Evolutionary conservation across 306 rosid genomes (phyloP), one percentile per base, ranked within the genome.

Genomic region (Vicia villosa): DNA sequence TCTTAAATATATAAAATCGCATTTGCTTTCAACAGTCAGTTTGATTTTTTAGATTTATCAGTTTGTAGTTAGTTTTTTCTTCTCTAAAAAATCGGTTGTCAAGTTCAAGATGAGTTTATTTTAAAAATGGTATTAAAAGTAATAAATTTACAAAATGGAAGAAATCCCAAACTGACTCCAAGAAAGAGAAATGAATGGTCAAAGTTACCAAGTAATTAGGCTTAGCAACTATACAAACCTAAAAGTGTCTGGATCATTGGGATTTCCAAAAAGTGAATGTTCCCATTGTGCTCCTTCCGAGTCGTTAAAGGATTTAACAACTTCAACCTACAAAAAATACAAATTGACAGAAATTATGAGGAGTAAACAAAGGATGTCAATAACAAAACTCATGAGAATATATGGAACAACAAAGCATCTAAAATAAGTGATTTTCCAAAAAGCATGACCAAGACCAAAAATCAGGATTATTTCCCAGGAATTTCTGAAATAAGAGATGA

Each of bases 261-360:
- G 98, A 83, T 94, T 94, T 72, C 98, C 98, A 68, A 94, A 94
- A 62, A 94, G 96, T 17, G 98, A 94, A 79, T 86, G 84, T 50
- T 81, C 83, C 98, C 97, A 94, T 57, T 86, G 98, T 5, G 97
- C 96, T 66, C 96, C 96, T 60, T 94, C 98, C 11, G 87, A 80
- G 81, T 93, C 98, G 59, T 87, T 90, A 56, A 83, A 83, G 54
- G 97, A 85, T 82, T 82, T 90, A 81, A 93, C 87, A 78, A 93
- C 96, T 90, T 90, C 98, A 66, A 90, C 87, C 98, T 93, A 72
- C 55, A 79, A 46, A 46, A 46, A 63, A 73, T 24, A 72, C 55
- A 73, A 60, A 79, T 46, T 37, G 77, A 63, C 52, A 73, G 41
- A 52, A 82, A 54, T 72, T 54, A 52, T 43, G 74, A 49, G 68